Percentiles rank a stretch among this genome's conserved stretches.
Conservation (phyloP, 768 basidiomycete species). For the Tricholoma furcatifolium region DNA sequence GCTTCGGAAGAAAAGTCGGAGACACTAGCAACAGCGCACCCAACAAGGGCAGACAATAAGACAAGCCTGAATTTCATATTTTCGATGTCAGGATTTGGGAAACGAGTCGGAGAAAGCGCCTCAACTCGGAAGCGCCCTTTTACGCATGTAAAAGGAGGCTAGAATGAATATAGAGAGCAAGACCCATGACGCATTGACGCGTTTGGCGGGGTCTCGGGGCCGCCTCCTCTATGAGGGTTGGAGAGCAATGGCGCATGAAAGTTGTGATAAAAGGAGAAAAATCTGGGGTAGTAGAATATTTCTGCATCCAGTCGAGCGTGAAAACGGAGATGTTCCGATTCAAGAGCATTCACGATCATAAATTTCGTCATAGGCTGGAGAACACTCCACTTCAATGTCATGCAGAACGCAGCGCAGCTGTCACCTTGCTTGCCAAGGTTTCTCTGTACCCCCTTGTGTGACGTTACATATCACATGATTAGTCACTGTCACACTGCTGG, state of each 20-base stretch:
- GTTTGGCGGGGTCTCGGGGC: neutral
- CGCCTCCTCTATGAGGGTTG: neutral
- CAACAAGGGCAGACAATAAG: conserved; percentile 8
- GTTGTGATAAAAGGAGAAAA: neutral
- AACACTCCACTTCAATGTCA: too few relatives aligned
- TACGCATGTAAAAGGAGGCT: conserved; percentile 9
- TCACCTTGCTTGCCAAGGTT: too few relatives aligned
- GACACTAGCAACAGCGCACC: conserved; percentile 7
- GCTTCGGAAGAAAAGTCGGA: neutral
- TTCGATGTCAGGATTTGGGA: neutral
- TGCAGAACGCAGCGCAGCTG: too few relatives aligned
- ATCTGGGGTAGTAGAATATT: neutral
- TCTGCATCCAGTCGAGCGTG: neutral
- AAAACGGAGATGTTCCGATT: too few relatives aligned
- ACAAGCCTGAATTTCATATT: conserved; percentile 9
- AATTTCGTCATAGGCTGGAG: too few relatives aligned
- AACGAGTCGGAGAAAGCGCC: neutral
- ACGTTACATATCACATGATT: too few relatives aligned
- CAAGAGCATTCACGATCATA: too few relatives aligned
- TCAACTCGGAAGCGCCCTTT: neutral
- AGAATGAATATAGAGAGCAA: conserved; percentile 4
- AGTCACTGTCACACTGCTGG: too few relatives aligned
- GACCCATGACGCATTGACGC: conserved; percentile 9
- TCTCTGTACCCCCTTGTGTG: too few relatives aligned
- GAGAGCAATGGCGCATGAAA: neutral